Base-by-base conservation (phyloP, 257 asterid genomes). In the Primulina tabacum region DNA sequence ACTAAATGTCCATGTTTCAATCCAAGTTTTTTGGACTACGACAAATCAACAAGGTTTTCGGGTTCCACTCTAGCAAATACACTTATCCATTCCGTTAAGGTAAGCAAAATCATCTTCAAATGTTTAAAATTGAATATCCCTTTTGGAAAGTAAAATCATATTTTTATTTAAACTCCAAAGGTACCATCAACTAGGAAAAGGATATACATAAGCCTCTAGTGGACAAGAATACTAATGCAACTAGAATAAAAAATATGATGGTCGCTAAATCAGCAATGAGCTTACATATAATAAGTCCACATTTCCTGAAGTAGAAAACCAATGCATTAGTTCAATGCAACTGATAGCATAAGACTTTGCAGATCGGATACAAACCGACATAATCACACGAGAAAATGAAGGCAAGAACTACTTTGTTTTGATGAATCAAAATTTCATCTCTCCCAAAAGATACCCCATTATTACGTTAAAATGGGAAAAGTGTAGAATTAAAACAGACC, bases 181-280 rank as follows among this genome's bases (percentile, higher is more conserved):
- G 43, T 28, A 66, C 40, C 70, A 28, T 67, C 62, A 28, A 30
- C 59, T 26, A 66, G 71, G n/a, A 29, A 66, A 8, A 30, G 20
- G 18, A 26, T 50, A 67, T 30, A 2, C 56, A 43, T 47, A 47
- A 47, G 56, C 56, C n/a, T 11, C 34, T 7, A 67, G 32, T n/a
- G 52, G 32, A 67, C 58, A 9, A 21, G 16, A 38, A 11, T 38
- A 29, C 40, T 60, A 47, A 14, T 47, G 5, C 30, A 30, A 12
- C 9, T 12, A 37, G 37, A 28, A 43, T 9, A 12, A 35, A 6
- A 20, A 26, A 40, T 33, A 1, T 14, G 57, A 1, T 43, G n/a
- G 53, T 43, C 53, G 12, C 10, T 12, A 53, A n/a, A 29, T 30
- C 33, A 60, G 32, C 5, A 14, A 70, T 26, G 17, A 37, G 24